Evolutionary conservation across 2,329 filamentous ascomycete species (phyloP), one percentile per base, ranked within the genome.

Genomic region (Kalaharituber pfeilii): DNA sequence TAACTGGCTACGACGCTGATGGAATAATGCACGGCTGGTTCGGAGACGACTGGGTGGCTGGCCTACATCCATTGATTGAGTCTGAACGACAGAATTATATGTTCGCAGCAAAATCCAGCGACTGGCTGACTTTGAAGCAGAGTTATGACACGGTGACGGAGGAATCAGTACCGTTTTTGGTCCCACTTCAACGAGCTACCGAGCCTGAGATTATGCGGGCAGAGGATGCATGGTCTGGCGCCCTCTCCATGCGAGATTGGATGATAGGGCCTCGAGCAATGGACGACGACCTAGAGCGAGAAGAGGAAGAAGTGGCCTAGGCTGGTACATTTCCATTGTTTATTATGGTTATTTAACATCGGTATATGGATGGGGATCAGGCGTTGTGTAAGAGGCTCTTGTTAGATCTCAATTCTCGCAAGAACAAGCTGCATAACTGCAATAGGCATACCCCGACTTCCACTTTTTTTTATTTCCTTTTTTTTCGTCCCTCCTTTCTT

Each of bases 211-310:
- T 96, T 58, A 77, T 84, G 58, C 77, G 73, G 13, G 88, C 88
- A 0, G 89, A 96, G 70, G 76, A 77, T 58, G 80, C 76, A 56
- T 98, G 91, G 91, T 93, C 86, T 66, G 82, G 89, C 64, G 96
- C 89, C 89, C 71, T 95, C 28, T 86, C 86, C 11, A 93, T 95
- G 86, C 86, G 94, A 68, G 89, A 95, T 68, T 96, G 89, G 89
- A 94, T 94, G 87, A 72, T 95, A n/a, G 88, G 88, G 1, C 84
- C 85, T 1, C 73, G 85, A 57, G 81, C 82, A 28, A 84, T 82
- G 5, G 72, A 73, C 13, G 24, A 51, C 22, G 53, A 47, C n/a
- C 44, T 24, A 25, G 42, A 39, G 15, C 33, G 20, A 39, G 33
- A 39, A 39, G 33, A n/a, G n/a, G n/a, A 39, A 33, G 29, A n/a